These are phyloP conservation scores for Xylaria sp. DNA, from an alignment of 2,329 filamentous ascomycete species.

Conservation along the genomic window DNA sequence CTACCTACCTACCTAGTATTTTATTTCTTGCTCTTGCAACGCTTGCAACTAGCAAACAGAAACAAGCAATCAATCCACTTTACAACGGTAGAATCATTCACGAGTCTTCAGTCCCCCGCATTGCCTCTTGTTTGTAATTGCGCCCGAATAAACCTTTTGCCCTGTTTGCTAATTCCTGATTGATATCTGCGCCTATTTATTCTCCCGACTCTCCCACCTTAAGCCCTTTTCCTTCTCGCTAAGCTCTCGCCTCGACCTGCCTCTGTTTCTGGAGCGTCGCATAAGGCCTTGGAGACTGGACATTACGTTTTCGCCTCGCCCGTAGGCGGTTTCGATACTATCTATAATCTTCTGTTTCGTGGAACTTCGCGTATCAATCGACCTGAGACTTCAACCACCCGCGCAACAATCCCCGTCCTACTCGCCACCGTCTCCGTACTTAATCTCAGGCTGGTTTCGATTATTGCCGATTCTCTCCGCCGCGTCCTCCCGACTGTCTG, in stretches of 20 bases:
- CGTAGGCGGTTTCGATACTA: background rate
- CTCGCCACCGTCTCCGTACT: background rate
- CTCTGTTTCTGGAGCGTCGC: background rate
- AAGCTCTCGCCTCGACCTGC: background rate
- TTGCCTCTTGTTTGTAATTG: background rate
- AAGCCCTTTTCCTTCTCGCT: background rate
- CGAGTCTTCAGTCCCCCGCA: background rate
- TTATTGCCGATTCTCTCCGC: background rate
- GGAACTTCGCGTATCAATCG: background rate
- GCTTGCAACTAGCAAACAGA: background rate
- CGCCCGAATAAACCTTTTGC: constrained; percentile 7
- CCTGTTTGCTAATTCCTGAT: too few relatives aligned
- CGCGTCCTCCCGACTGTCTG: background rate
- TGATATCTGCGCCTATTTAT: background rate
- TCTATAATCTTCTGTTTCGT: background rate
- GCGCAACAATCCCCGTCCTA: background rate
- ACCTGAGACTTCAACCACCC: background rate
- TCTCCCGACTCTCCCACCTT: background rate
- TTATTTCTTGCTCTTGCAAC: background rate
- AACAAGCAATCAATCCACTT: background rate
- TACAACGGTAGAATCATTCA: background rate
- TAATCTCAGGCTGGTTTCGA: background rate
- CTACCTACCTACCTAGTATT: background rate
- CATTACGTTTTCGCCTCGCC: background rate
- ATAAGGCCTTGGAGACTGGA: background rate